phyloP scores from a whole-genome alignment of 2,329 filamentous ascomycete species.

The Pseudomassariella vexata region DNA sequence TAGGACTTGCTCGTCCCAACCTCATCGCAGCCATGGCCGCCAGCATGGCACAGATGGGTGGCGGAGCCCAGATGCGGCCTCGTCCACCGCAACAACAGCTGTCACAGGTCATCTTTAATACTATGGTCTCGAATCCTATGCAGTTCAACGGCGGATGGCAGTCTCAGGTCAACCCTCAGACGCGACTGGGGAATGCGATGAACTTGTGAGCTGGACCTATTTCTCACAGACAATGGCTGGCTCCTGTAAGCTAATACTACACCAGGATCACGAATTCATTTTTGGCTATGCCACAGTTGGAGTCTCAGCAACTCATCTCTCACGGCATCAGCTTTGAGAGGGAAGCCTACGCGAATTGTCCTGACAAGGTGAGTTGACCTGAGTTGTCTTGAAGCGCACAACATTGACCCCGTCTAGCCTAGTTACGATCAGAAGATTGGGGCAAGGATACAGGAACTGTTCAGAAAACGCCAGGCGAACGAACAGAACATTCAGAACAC shows the following conservation, averaged over 20 bases:
- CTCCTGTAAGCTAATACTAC: constrained; percentile 9
- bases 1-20: constrained; percentile 1
- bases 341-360: constrained; percentile 37
- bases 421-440: constrained; percentile 44
- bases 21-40: constrained; percentile 49
- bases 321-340: constrained; percentile 42
- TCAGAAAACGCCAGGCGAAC: constrained; percentile 44
- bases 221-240: neutral
- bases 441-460: constrained; percentile 41
- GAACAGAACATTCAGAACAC: constrained; percentile 34
- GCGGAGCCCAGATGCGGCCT: constrained; percentile 37
- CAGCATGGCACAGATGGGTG: constrained; percentile 53
- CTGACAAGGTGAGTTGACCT: constrained; percentile 42
- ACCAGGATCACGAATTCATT: constrained; percentile 45
- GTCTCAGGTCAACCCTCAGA: constrained; percentile 18
- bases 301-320: constrained; percentile 34
- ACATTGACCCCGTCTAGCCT: constrained; percentile 26
- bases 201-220: constrained; percentile 25
- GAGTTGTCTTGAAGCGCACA: too few relatives aligned
- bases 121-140: constrained; percentile 18
- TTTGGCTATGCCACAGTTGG: constrained; percentile 35
- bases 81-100: constrained; percentile 33
- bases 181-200: constrained; percentile 26
- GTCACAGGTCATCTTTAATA: constrained; percentile 32
- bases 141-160: constrained; percentile 25